Conservation (phyloP, 192 early-diverging fungal species). For the Podila epicladia region DNA sequence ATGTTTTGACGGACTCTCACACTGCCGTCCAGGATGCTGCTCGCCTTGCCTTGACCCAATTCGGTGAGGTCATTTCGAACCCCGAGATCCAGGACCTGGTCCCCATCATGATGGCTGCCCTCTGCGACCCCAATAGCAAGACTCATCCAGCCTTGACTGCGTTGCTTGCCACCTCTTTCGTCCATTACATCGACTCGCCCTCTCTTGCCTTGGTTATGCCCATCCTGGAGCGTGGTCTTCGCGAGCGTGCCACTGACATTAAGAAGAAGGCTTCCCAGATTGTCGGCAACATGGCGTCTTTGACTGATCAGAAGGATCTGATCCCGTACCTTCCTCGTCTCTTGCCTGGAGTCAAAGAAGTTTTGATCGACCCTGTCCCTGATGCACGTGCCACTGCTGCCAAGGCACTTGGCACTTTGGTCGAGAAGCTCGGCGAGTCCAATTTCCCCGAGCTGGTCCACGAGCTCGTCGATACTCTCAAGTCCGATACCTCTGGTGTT, state of each 20-base stretch:
- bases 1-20: conserved; percentile 94
- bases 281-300: conserved; percentile 96
- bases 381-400: conserved; percentile 94
- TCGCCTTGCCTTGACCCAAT: conserved; percentile 81
- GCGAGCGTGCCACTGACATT: conserved; percentile 86
- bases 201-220: conserved; percentile 95
- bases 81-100: conserved; percentile 96
- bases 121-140: conserved; percentile 89
- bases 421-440: conserved; percentile 91
- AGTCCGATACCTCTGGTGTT: conserved; percentile 89
- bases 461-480: conserved; percentile 88
- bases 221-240: conserved; percentile 92
- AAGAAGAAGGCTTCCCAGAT: conserved; percentile 98
- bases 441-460: conserved; percentile 93
- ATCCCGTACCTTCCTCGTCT: conserved; percentile 87
- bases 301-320: conserved; percentile 93
- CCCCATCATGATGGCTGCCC: conserved; percentile 84
- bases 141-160: conserved; percentile 84
- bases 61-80: conserved; percentile 97
- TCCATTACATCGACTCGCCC: conserved; percentile 99
- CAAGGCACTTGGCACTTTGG: conserved; percentile 91
- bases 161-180: conserved; percentile 94
- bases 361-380: conserved; percentile 95
- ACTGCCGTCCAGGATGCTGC: conserved; percentile 90
- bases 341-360: conserved; percentile 89